Evolutionary conservation across 495 filamentous ascomycete genomes (phyloP).

Genomic region (Podospora anserina): DNA sequence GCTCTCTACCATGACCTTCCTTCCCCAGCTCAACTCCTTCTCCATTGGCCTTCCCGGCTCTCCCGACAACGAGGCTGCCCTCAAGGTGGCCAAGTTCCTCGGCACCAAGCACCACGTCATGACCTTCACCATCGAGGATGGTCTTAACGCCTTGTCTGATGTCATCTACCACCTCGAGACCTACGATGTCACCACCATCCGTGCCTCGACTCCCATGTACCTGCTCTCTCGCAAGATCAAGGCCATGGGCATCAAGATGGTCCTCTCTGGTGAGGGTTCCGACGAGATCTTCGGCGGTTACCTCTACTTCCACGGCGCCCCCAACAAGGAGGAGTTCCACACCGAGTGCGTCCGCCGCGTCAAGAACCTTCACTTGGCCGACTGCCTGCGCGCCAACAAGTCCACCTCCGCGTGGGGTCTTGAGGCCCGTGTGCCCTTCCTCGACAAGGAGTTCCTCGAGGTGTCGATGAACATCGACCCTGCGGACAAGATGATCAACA

Average conservation of each 20-base stretch:
- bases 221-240: slow-evolving; percentile 97
- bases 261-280: slow-evolving; percentile 90
- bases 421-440: slow-evolving; percentile 95
- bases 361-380: slow-evolving; percentile 91
- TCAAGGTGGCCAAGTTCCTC: slow-evolving; percentile 88
- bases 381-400: slow-evolving; percentile 97
- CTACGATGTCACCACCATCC: slow-evolving; percentile 97
- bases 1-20: slow-evolving; percentile 82
- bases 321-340: slow-evolving; percentile 87
- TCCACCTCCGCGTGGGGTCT: slow-evolving; percentile 98
- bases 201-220: slow-evolving; percentile 98
- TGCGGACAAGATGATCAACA: slow-evolving; percentile 88
- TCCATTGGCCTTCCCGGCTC: slow-evolving; percentile 91
- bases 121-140: slow-evolving; percentile 96
- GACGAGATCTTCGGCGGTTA: slow-evolving; percentile 99
- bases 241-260: slow-evolving; percentile 99
- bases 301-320: slow-evolving; percentile 95
- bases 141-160: slow-evolving; percentile 90
- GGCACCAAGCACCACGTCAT: slow-evolving; percentile 97
- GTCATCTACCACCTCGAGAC: slow-evolving; percentile 98
- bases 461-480: slow-evolving; percentile 89
- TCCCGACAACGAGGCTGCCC: slow-evolving; percentile 83
- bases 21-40: slow-evolving; percentile 95
- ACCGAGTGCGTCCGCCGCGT: slow-evolving; percentile 86
- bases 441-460: slow-evolving; percentile 95